These are phyloP conservation scores for Sordariomycetes sp. DNA, from an alignment of 2,329 filamentous ascomycete species.

Conservation along the genomic window DNA sequence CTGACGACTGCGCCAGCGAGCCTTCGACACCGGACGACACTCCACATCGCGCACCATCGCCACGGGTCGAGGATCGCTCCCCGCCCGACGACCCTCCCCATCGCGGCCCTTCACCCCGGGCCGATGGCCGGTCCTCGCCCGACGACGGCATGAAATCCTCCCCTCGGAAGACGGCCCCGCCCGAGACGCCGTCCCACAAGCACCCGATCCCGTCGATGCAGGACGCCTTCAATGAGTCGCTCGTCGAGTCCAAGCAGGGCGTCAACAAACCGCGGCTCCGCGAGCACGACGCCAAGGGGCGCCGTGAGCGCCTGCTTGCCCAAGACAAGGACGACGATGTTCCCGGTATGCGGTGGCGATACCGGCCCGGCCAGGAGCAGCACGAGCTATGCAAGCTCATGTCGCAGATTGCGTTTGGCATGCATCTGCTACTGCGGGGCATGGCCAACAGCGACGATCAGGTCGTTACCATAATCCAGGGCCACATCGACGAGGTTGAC, in stretches of 20 bases:
- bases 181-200: conserved; percentile 8
- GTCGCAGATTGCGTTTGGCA: conserved; percentile 85
- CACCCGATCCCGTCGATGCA: conserved; percentile 72
- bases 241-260: conserved; percentile 53
- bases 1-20: neutral
- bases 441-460: conserved; percentile 82
- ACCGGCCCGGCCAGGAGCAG: conserved; percentile 60
- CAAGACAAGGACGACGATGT: conserved; percentile 55
- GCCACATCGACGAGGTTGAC: conserved; percentile 88
- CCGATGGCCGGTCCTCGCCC: neutral
- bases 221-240: conserved; percentile 69
- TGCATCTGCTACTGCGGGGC: conserved; percentile 73
- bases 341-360: conserved; percentile 63
- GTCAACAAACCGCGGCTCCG: conserved; percentile 36
- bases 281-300: conserved; percentile 41
- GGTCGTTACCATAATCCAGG: conserved; percentile 79
- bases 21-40: neutral
- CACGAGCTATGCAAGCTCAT: conserved; percentile 86
- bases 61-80: neutral
- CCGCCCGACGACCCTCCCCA: neutral
- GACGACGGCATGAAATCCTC: neutral
- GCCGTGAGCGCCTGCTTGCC: conserved; percentile 55
- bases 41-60: too few relatives aligned
- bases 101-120: too few relatives aligned
- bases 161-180: neutral